Evolutionary conservation across 2,329 filamentous ascomycete genomes (phyloP), one percentile per base, ranked within the genome.

Genomic region (Neofusicoccum sp.): DNA sequence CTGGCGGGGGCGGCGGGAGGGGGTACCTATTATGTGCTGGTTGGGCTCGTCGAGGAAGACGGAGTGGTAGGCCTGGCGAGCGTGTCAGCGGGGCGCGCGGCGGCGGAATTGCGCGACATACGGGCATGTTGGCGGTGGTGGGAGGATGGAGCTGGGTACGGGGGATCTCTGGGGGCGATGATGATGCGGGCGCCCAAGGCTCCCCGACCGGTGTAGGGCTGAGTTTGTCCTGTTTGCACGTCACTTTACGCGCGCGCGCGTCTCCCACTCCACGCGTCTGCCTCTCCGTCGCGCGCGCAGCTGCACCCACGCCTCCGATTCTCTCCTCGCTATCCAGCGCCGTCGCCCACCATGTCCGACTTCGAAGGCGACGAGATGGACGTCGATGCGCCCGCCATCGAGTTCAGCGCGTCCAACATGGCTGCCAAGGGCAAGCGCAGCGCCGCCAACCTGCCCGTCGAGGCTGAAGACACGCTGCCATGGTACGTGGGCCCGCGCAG

Each of bases 401-500:
- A 82, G 61, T 97, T 97, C 77, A 89, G 87, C 60, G 89, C 90
- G 28, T 87, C 90, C 64, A 85, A 86, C 67, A 85, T 82, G 14
- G 81, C 78, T 65, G 76, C 83, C 65, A 96, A 97, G 76, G 93
- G 93, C 73, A 98, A 98, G 78, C 86, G 92, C 69, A 93, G 89
- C 69, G 91, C 91, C 49, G 93, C 93, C 40, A 96, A 99, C 73
- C 80, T 99, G 53, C 95, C 95, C 0, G 87, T 99, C 5, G 92
- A 96, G 76, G 92, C 93, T 53, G 91, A 96, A 75, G 95, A 99
- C 74, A 93, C 89, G 65, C 77, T 99, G 16, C 95, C 95, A 78
- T 99, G 95, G 93, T 96, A 72, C 64, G 78, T 62, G 4, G 4
- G 2, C 24, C 3, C 6, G 14, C 11, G 28, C 20, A 36, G 12